Evolutionary conservation across 2,329 filamentous ascomycete species (phyloP).

Genomic region (Ophioceras dolichostomum): DNA sequence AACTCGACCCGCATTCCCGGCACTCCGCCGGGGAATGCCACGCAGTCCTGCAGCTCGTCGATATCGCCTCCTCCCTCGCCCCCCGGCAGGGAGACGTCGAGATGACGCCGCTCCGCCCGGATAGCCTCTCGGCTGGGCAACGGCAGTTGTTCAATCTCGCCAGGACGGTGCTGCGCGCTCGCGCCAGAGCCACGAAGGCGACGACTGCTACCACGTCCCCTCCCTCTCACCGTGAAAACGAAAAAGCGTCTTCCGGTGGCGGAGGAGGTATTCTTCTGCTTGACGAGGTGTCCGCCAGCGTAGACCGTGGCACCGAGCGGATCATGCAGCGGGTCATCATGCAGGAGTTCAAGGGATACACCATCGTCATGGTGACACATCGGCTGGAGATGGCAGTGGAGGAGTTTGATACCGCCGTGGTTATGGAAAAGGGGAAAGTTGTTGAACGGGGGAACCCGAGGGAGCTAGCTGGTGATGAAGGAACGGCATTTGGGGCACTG

Average conservation of each 20-base stretch:
- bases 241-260: not conserved
- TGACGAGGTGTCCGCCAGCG: not conserved
- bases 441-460: conserved; percentile 4
- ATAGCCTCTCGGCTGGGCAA: conserved; percentile 25
- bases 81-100: conserved; percentile 22
- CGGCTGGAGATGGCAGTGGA: conserved; percentile 9
- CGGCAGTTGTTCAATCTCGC: conserved; percentile 35
- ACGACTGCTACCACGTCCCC: not conserved
- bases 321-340: conserved; percentile 7
- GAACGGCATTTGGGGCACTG: no score
- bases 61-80: conserved; percentile 28
- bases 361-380: conserved; percentile 9
- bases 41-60: conserved; percentile 25
- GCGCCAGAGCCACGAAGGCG: conserved; percentile 22
- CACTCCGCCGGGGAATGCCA: conserved; percentile 26
- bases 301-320: conserved; percentile 8
- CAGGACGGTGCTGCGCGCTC: conserved; percentile 30
- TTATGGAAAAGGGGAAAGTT: conserved; percentile 8
- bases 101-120: conserved; percentile 20
- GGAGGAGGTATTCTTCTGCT: not conserved
- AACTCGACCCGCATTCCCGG: conserved; percentile 28
- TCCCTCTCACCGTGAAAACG: not conserved
- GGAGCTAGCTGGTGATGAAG: conserved; percentile 1
- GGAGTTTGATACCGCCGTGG: conserved; percentile 11
- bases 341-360: conserved; percentile 5